These are phyloP conservation scores for Eutrema heterophyllum DNA, from an alignment of 345 rosid species.

Conservation along the genomic window DNA sequence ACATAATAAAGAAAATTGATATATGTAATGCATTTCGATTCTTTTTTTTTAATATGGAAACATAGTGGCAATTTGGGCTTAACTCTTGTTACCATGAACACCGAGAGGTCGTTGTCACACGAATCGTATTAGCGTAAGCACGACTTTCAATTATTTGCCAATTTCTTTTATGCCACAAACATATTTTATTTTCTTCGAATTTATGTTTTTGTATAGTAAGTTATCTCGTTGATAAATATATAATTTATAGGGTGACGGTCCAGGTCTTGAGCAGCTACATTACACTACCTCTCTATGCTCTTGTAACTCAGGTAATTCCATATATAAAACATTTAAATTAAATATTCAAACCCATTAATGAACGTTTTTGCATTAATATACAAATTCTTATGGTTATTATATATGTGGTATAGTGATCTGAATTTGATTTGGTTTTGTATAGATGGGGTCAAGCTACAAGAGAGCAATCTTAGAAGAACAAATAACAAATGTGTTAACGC, in stretches of 20 bases:
- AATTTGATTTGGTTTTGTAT: not conserved
- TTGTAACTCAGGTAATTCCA: conserved; percentile 57
- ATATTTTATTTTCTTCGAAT: not conserved
- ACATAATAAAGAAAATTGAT: not conserved
- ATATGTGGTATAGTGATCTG: not conserved
- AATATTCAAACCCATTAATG: not conserved
- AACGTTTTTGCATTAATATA: not conserved
- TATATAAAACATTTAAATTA: not conserved
- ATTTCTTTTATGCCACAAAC: not conserved
- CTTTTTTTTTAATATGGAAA: conserved; percentile 28
- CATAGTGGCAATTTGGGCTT: conserved; percentile 41
- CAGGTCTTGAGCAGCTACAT: conserved; percentile 67
- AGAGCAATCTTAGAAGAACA: conserved; percentile 30
- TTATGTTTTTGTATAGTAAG: not conserved
- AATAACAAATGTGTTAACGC: conserved; percentile 26
- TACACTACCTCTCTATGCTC: conserved; percentile 80
- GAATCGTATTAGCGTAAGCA: conserved; percentile 67
- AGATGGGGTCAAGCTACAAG: conserved; percentile 48
- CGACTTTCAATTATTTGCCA: not conserved
- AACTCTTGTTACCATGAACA: conserved; percentile 60
- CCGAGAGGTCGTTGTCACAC: conserved; percentile 33
- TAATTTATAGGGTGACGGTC: conserved; percentile 46
- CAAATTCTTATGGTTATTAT: not conserved
- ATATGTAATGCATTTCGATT: not conserved
- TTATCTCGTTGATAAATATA: not conserved